Conservation (phyloP, 805 yeast genomes). For the Ogataea glucozyma region DNA sequence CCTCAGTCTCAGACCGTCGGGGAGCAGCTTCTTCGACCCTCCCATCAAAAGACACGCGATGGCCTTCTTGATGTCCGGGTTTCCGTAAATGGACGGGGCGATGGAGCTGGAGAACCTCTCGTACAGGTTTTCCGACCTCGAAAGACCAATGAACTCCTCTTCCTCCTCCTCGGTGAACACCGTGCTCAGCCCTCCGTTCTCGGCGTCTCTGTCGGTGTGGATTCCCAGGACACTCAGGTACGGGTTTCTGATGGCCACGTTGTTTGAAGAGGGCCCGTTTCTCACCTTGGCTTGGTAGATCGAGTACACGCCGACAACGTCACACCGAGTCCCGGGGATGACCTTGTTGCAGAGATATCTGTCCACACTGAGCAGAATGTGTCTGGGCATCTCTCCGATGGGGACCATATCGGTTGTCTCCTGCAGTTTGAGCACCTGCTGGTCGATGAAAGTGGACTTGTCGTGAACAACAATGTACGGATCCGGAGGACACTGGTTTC, state of each 20-base stretch:
- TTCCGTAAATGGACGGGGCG: slow-evolving; percentile 97
- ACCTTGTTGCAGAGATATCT: slow-evolving; percentile 86
- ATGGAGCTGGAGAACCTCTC: slow-evolving; percentile 83
- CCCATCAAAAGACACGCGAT: slow-evolving; percentile 91
- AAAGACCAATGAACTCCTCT: slow-evolving; percentile 79
- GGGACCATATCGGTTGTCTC: slow-evolving; percentile 99
- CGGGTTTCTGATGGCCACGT: slow-evolving; percentile 90
- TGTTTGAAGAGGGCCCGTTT: slow-evolving; percentile 46
- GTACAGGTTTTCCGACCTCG: slow-evolving; percentile 82
- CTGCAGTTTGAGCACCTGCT: slow-evolving; percentile 89
- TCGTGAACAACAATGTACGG: slow-evolving; percentile 95
- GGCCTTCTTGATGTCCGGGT: slow-evolving; percentile 88
- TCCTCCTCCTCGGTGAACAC: slow-evolving; percentile 91
- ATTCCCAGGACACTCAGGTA: slow-evolving; percentile 86
- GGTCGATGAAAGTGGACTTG: slow-evolving; percentile 90
- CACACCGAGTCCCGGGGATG: slow-evolving; percentile 93
- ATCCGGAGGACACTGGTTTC: slow-evolving; percentile 76
- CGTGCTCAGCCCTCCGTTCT: slow-evolving; percentile 43
- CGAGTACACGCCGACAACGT: slow-evolving; percentile 89
- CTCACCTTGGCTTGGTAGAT: slow-evolving; percentile 76
- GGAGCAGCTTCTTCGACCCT: slow-evolving; percentile 87
- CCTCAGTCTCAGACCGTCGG: slow-evolving; percentile 95
- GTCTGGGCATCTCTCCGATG: slow-evolving; percentile 98
- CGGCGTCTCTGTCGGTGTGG: slow-evolving; percentile 71
- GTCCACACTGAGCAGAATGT: slow-evolving; percentile 82